Conservation (phyloP, 2,329 filamentous ascomycete genomes). For the Macrophomina phaseolina region DNA sequence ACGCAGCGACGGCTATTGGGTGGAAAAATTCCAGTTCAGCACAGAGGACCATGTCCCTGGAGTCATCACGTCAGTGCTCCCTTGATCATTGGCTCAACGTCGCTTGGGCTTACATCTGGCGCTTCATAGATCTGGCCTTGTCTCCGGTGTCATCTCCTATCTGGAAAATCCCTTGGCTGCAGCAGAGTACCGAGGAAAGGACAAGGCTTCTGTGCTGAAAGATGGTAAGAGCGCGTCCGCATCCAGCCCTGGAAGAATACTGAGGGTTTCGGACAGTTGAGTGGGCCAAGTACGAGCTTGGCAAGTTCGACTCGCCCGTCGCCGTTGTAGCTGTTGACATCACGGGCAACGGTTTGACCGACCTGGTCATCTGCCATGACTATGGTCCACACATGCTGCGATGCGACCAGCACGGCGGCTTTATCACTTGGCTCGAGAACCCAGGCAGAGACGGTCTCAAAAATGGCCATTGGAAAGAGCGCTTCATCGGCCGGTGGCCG, state of each 20-base stretch:
- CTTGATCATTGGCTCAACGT: background rate
- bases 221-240: background rate
- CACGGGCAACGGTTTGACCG: slow-evolving; percentile 6
- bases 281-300: slow-evolving; percentile 19
- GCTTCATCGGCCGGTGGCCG: slow-evolving; percentile 22
- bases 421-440: slow-evolving; percentile 17
- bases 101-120: background rate
- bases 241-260: background rate
- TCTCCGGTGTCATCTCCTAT: background rate
- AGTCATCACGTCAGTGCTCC: slow-evolving; percentile 10
- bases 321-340: slow-evolving; percentile 6
- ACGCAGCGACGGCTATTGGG: slow-evolving; percentile 15
- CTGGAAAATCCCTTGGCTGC: background rate
- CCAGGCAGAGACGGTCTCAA: slow-evolving; percentile 8
- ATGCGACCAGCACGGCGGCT: slow-evolving; percentile 9
- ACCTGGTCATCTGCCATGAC: slow-evolving; percentile 22
- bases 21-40: slow-evolving; percentile 12
- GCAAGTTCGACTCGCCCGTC: slow-evolving; percentile 20
- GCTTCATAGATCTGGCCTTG: background rate
- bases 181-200: background rate
- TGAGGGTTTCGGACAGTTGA: background rate
- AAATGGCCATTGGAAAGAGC: slow-evolving; percentile 12
- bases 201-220: background rate
- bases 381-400: slow-evolving; percentile 20
- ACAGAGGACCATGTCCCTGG: slow-evolving; percentile 10